Percentiles rank a stretch among this genome's conserved stretches.
phyloP scores from a whole-genome alignment of 139 green algal genomes.

The Auxenochlorella pyrenoidosa region DNA sequence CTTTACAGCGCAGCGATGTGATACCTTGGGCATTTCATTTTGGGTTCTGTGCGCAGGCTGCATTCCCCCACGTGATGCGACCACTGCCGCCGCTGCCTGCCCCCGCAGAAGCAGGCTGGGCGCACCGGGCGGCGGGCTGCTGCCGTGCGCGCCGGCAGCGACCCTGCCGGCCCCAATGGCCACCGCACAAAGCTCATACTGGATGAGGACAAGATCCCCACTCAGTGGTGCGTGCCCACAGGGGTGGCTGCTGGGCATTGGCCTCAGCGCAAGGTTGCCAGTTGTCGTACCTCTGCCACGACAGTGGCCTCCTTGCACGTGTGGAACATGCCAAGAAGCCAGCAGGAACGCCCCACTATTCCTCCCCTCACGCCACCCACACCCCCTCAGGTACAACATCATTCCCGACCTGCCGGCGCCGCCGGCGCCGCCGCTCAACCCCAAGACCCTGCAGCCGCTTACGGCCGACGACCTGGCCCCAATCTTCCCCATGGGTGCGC shows the following conservation, averaged over 20 bases:
- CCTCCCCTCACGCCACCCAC: not conserved
- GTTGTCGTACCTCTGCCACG: not conserved
- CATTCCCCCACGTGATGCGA: not conserved
- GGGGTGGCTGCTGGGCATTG: not conserved
- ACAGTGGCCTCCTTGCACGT: not conserved
- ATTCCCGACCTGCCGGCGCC: constrained; percentile 35
- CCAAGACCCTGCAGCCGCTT: constrained; percentile 9
- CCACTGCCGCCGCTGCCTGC: not conserved
- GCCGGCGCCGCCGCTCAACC: constrained; percentile 43
- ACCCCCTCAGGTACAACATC: constrained; percentile 36
- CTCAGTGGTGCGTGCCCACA: not conserved
- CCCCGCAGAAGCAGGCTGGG: not conserved
- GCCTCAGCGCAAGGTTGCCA: not conserved
- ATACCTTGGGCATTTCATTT: not conserved
- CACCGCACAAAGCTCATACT: constrained; percentile 6
- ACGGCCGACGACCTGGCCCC: not conserved
- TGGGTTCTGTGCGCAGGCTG: not conserved
- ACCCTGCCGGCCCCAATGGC: constrained; percentile 2
- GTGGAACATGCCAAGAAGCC: too few species aligned
- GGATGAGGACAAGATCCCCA: constrained; percentile 7
- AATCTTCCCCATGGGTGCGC: too few species aligned
- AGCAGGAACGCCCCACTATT: not conserved
- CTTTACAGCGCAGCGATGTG: not conserved
- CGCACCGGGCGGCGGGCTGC: not conserved
- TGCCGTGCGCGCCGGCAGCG: not conserved